These are phyloP conservation scores for Boletus fagicola DNA, from an alignment of 768 basidiomycete genomes.

Conservation along the genomic window DNA sequence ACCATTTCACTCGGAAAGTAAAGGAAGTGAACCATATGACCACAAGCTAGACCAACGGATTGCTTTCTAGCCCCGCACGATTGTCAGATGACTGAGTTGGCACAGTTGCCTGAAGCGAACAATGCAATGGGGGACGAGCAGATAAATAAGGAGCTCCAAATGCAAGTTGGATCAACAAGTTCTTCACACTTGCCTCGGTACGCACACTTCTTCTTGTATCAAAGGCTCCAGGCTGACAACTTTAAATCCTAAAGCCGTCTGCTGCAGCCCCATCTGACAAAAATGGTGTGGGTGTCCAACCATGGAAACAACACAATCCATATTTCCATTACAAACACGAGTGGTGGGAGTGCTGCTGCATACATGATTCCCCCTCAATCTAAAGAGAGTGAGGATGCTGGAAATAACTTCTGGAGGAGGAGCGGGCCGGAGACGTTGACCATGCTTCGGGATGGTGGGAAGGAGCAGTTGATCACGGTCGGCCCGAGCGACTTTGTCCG, in stretches of 20 bases:
- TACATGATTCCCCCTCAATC: slow-evolving; percentile 2
- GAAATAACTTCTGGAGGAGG: slow-evolving; percentile 11
- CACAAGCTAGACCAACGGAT: neutral
- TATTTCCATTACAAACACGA: slow-evolving; percentile 9
- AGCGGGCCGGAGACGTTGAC: slow-evolving; percentile 9
- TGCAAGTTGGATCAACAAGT: neutral
- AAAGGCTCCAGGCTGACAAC: neutral
- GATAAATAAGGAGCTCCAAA: neutral
- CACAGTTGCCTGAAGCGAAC: neutral
- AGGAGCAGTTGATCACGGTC: slow-evolving; percentile 10
- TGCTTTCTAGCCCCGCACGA: neutral
- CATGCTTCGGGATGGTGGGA: slow-evolving; percentile 6
- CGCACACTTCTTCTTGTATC: neutral
- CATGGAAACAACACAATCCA: neutral
- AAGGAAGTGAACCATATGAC: neutral
- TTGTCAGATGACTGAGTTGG: neutral
- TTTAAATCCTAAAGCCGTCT: no score
- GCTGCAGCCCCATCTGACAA: neutral
- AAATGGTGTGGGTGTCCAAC: slow-evolving; percentile 23
- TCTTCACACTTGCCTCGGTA: neutral
- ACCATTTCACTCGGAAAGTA: neutral
- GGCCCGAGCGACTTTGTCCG: slow-evolving; percentile 16
- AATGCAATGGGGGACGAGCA: neutral
- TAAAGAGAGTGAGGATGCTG: neutral
- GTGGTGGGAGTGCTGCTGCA: neutral